These are phyloP conservation scores for Apiospora pterosperma DNA, from an alignment of 2,329 filamentous ascomycete species.

Conservation along the genomic window DNA sequence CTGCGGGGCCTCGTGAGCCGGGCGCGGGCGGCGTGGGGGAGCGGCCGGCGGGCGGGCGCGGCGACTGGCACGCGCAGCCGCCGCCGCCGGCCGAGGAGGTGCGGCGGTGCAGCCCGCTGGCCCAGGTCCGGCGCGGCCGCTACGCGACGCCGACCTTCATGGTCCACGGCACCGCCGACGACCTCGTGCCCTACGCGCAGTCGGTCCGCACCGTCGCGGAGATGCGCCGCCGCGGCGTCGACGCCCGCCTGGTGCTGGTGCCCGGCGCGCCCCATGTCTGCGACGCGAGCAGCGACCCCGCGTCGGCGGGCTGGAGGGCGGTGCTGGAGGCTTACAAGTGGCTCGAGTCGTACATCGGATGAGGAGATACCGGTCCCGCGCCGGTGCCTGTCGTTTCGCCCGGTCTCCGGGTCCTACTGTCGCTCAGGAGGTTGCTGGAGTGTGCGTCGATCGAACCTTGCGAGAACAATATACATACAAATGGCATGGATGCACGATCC, in stretches of 20 bases:
- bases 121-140: conserved; percentile 18
- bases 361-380: too few relatives aligned
- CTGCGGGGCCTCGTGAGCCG: conserved; percentile 19
- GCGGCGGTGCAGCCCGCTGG: conserved; percentile 17
- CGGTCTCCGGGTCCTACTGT: background rate
- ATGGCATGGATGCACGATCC: too few relatives aligned
- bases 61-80: conserved; percentile 13
- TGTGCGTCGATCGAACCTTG: too few relatives aligned
- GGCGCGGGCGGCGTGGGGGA: conserved; percentile 4
- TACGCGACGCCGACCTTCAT: conserved; percentile 28
- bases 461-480: too few relatives aligned
- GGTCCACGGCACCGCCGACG: conserved; percentile 23
- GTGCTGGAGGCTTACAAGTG: conserved; percentile 10
- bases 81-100: conserved; percentile 12
- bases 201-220: conserved; percentile 15
- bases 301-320: conserved; percentile 10
- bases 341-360: background rate
- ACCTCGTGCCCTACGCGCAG: conserved; percentile 25
- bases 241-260: conserved; percentile 10
- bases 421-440: background rate
- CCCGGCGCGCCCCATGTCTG: conserved; percentile 13
- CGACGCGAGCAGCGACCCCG: conserved; percentile 10
- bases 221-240: conserved; percentile 11
- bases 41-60: background rate
- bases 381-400: too few relatives aligned